Conservation (phyloP, 805 yeast species). For the Monosporozyma solicola region DNA sequence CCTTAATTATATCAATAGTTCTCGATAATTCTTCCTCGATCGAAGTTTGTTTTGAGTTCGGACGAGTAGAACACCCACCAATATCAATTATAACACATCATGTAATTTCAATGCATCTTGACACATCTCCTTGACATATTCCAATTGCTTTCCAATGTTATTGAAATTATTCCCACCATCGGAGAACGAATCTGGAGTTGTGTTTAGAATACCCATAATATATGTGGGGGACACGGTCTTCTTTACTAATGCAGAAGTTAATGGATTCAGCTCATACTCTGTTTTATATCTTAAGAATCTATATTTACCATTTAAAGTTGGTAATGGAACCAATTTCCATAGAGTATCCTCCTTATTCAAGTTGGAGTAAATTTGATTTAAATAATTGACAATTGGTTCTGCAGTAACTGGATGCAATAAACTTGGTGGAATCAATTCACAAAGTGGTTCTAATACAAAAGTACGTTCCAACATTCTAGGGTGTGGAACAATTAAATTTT, state of each 20-base stretch:
- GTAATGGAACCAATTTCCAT: conserved; percentile 41
- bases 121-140: conserved; percentile 41
- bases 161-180: conserved; percentile 58
- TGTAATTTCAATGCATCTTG: conserved; percentile 45
- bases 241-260: conserved; percentile 23
- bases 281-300: conserved; percentile 21
- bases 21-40: conserved; percentile 61
- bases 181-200: conserved; percentile 92
- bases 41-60: conserved; percentile 58
- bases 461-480: conserved; percentile 79
- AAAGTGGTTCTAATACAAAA: conserved; percentile 82
- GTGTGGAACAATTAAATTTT: conserved; percentile 72
- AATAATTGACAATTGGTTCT: conserved; percentile 65
- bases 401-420: conserved; percentile 77
- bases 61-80: conserved; percentile 93
- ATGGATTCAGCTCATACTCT: conserved; percentile 37
- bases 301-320: conserved; percentile 11
- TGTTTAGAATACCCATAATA: conserved; percentile 81
- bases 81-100: conserved; percentile 57
- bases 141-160: conserved; percentile 35
- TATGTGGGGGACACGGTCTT: conserved; percentile 36
- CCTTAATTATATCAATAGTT: conserved; percentile 59
- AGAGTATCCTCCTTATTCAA: conserved; percentile 45
- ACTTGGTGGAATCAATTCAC: conserved; percentile 66
- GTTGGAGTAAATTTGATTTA: conserved; percentile 41